A percentile compares a stretch with the other conserved stretches of the same genome.
Conservation (phyloP, 2,329 filamentous ascomycete genomes). For the Fusarium brachygibbosum region DNA sequence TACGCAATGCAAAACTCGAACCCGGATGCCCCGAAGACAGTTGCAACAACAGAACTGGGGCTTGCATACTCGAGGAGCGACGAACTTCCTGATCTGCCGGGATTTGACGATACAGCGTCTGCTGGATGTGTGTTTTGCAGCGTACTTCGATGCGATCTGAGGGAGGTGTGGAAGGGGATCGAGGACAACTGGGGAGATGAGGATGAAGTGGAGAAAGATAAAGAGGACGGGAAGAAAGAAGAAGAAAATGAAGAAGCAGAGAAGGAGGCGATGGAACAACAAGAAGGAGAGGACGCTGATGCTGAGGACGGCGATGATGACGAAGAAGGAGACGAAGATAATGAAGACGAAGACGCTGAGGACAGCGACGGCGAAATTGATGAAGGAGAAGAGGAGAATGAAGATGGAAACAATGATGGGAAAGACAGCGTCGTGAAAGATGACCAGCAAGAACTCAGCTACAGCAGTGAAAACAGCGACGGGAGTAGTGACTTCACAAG, state of each 20-base stretch:
- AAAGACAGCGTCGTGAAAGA: neutral
- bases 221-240: neutral
- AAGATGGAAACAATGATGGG: neutral
- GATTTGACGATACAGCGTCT: neutral
- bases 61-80: accelerated
- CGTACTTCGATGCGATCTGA: accelerated
- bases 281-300: neutral
- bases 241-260: too few species aligned
- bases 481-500: neutral
- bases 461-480: neutral
- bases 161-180: neutral
- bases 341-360: neutral
- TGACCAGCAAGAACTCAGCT: neutral
- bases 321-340: neutral
- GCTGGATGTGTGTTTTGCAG: neutral
- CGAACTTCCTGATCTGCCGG: neutral
- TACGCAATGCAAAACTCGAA: neutral
- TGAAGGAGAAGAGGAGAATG: neutral
- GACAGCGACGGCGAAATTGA: neutral
- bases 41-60: neutral
- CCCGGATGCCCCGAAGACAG: neutral
- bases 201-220: neutral
- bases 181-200: neutral
- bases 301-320: neutral
- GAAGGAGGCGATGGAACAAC: too few species aligned